Evolutionary conservation across 306 rosid genomes (phyloP), one percentile per base, ranked within the genome.

Genomic region (Inga leiocalycina): DNA sequence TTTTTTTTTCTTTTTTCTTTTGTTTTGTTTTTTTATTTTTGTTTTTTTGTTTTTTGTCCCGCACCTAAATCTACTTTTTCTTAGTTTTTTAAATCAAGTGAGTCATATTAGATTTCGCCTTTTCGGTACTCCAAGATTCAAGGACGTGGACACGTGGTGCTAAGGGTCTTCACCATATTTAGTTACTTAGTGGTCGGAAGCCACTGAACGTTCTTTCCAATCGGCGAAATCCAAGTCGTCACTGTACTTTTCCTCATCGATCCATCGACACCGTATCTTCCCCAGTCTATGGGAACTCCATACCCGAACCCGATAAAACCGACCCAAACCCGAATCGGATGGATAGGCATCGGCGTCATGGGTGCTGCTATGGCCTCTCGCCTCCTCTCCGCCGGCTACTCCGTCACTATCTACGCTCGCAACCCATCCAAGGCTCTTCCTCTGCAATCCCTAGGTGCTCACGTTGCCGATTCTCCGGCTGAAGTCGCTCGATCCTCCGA

Each of bases 351-450:
- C 41, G 98, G 98, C 68, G 97, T 94, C 1, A 91, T 93, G 97
- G 97, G 97, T 15, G 80, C 87, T 45, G 93, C 97, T 65, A 94
- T 94, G 98, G 94, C 94, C 81, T 85, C 97, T 34, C 97, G 94
- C 30, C 90, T 94, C 59, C 77, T 94, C 88, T 64, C 92, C 24
- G 91, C 93, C 20, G 97, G 97, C n/a, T 91, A 89, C 90, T 75
- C 82, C 19, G 71, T 94, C 90, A n/a, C 91, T 24, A 14, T 93
- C 91, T 94, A 83, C 91, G 96, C 97, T 10, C 98, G 98, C 56
- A 86, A 78, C 84, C 93, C 97, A 15, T 85, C 93, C 0, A 93
- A 91, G 61, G 78, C 94, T 11, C 83, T 85, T 44, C 10, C 91
- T 10, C 85, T 93, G 35, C 88, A 85, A 71, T 86, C 97, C 59